Base-by-base conservation (phyloP, 345 rosid genomes). In the Eucalyptus pauciflora region DNA sequence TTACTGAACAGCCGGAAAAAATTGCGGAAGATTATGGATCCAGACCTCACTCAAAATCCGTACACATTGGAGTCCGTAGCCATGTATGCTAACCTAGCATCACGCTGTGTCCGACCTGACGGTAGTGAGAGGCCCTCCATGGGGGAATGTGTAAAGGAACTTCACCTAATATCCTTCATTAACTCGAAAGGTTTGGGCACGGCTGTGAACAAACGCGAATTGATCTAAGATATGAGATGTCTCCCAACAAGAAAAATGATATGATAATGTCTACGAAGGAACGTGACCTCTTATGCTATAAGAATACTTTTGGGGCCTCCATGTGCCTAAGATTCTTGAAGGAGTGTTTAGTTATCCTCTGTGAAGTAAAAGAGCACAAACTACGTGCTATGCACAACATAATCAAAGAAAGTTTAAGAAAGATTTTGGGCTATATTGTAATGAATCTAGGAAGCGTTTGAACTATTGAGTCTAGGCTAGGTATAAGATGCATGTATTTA, bases 61-160 rank as follows among this genome's bases (percentile, higher is more conserved):
- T 96, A 94, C 95, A 92, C 95, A 87, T 91, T 96, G 91, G 98
- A 96, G 92, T 95, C 99, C 18, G 86, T 96, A 93, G 94, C 96
- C 88, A 96, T 96, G 98, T 97, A 96, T 90, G 97, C 99, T 85
- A 94, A 96, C 91, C 88, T 97, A 86, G 99, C 99, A 90, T 96
- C 99, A 41, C 94, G 99, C n/a, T 96, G 99, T 69, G 96, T 97
- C 86, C 98, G 97, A 50, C 90, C 91, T 62, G 99, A 96, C 89
- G 96, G 99, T 88, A 92, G 92, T n/a, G 98, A 96, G 91, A 92
- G 99, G 87, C 99, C 99, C 81, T 92, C 95, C 2, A 96, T 97
- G 94, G 91, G 89, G n/a, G 98, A 96, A 90, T 97, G 98, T 89
- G 90, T 95, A 71, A 96, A 94, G 91, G 98, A 97, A 92, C 95